Base-by-base conservation (phyloP, 2,329 filamentous ascomycete genomes). In the Pestalotiopsis sp. region DNA sequence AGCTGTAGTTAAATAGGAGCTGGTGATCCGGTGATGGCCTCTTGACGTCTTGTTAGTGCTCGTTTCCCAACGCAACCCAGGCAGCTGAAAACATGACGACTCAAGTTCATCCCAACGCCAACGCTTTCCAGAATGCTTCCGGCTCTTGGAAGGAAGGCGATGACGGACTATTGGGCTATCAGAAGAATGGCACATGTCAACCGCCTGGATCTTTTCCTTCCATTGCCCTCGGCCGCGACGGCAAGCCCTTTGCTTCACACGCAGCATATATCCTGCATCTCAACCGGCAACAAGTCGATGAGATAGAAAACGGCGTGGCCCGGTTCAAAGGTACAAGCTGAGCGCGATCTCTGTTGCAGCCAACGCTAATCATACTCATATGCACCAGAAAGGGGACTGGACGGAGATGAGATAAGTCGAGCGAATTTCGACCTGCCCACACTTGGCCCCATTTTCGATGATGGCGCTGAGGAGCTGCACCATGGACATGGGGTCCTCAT, bases 401-500 rank as follows among this genome's bases (percentile, higher is more conserved):
- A 82, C 41, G 79, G 79, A 4, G 79, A 83, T 49, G 74, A 79
- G 4, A 77, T 84, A 31, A 76, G 71, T 17, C 70, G 67, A 2
- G 74, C 78, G 17, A 82, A 75, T 68, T 87, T 87, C 67, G 78
- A 78, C 1, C 78, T 87, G 2, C 81, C 82, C 0, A 74, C 61
- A 1, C 72, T 86, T 14, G 74, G 72, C 9, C 57, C 72, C 0
- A 75, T 72, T 5, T 82, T 87, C 25, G 65, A 77, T 6, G 67
- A 74, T 13, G 79, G 78, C 20, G 76, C 81, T 3, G 64, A 74
- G 12, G 74, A 77, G 25, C 68, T 87, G 31, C 81, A 86, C 67
- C 70, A 76, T 9, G 83, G 83, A 3, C 74, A 71, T 7, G 89
- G 89, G 0, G 84, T 91, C 71, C 83, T 83, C 63, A 81, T 90